phyloP scores from a whole-genome alignment of 257 asterid species.

The Cinchona pubescens region DNA sequence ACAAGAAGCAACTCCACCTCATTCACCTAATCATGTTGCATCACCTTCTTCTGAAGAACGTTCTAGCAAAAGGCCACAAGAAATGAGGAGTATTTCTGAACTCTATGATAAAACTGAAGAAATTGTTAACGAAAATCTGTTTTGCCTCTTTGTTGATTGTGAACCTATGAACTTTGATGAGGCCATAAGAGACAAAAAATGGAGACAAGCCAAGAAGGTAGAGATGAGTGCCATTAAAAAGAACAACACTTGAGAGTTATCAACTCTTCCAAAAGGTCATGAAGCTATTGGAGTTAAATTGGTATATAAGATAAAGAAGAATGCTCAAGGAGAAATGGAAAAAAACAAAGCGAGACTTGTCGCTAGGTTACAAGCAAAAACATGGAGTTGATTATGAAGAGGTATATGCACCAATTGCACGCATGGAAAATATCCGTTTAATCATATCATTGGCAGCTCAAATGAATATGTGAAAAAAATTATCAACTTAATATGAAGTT shows the following conservation, averaged over 20 bases:
- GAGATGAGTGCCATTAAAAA: background rate
- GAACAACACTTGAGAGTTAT: background rate
- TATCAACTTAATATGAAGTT: background rate
- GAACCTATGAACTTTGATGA: background rate
- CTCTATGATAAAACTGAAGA: background rate
- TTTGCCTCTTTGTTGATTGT: background rate
- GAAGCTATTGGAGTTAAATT: background rate
- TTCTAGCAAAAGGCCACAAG: background rate
- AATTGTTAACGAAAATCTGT: no score
- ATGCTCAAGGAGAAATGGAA: conserved; percentile 3
- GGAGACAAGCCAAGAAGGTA: background rate
- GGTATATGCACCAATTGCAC: background rate
- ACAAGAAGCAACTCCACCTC: background rate
- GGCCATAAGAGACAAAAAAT: background rate
- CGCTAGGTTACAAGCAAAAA: background rate
- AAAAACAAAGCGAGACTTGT: background rate
- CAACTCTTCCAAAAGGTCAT: background rate
- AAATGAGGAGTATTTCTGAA: background rate
- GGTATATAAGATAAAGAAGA: background rate
- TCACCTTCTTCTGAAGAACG: background rate
- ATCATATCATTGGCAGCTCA: background rate
- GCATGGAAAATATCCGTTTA: background rate
- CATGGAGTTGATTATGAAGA: background rate
- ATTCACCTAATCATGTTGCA: no score
- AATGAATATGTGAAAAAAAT: background rate